These are phyloP conservation scores for Naganishia vishniacii DNA, from an alignment of 768 basidiomycete genomes.

Conservation along the genomic window DNA sequence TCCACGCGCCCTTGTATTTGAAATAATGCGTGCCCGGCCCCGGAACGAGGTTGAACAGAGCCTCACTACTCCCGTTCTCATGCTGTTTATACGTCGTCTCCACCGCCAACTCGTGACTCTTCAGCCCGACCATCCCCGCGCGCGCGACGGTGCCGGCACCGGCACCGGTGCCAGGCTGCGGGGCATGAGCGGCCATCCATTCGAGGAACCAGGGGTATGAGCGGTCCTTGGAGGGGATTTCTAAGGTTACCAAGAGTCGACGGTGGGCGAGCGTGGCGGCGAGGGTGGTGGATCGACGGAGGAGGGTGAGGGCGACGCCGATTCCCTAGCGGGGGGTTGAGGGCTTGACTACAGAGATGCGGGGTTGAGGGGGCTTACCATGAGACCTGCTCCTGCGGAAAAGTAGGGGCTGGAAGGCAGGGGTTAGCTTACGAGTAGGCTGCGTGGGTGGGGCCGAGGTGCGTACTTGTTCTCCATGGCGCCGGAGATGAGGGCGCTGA, in stretches of 20 bases:
- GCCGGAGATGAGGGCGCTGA: not conserved
- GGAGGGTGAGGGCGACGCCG: constrained; percentile 70
- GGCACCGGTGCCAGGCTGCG: constrained; percentile 41
- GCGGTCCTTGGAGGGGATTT: constrained; percentile 91
- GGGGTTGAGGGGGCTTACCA: constrained; percentile 56
- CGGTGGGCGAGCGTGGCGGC: constrained; percentile 73
- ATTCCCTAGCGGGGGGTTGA: constrained; percentile 60
- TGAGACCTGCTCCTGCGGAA: constrained; percentile 93
- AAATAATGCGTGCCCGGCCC: constrained; percentile 93
- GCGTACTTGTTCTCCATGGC: constrained; percentile 24
- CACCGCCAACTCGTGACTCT: constrained; percentile 88
- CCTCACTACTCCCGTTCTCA: constrained; percentile 84
- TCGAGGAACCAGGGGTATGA: constrained; percentile 94
- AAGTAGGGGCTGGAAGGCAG: constrained; percentile 77
- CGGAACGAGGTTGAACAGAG: constrained; percentile 86
- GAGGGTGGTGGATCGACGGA: constrained; percentile 65
- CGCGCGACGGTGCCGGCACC: no score
- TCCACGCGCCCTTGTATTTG: constrained; percentile 84
- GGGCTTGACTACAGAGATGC: not conserved
- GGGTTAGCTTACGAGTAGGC: not conserved
- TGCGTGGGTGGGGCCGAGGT: not conserved
- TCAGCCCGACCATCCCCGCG: constrained; percentile 53
- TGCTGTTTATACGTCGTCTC: constrained; percentile 82
- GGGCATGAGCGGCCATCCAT: constrained; percentile 79
- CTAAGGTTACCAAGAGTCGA: constrained; percentile 85